Base-by-base conservation (phyloP, 1,284 basidiomycete genomes). In the Ganoderma lingzhi region DNA sequence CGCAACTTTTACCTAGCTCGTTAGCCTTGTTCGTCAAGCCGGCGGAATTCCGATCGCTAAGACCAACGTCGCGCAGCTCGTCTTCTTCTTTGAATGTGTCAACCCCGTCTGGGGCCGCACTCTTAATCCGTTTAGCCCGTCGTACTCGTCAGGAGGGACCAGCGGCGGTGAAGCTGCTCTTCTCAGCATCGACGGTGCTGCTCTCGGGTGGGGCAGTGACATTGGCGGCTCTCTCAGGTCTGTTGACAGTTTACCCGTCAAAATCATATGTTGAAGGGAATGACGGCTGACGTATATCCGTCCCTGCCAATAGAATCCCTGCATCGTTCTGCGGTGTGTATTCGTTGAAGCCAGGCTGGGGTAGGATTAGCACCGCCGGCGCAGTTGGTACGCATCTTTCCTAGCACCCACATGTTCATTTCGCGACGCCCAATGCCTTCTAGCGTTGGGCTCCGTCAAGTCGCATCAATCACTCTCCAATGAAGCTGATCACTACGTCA, bases 61-160 rank as follows among this genome's bases (percentile, higher is more conserved):
- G 79, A 93, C 91, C n/a, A 96, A 96, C 77, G 85, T 93, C 23
- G 87, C 90, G 2, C 92, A 96, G 80, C 95, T 94, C 0, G 89
- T 97, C 85, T 88, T 96, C 69, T 88, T 92, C 2, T 96, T 96
- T 75, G 96, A 97, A 80, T 95, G 94, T 77, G 81, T 80, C n/a
- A 97, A 97, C 77, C 93, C 94, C 2, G 80, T 96, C 6, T 97
- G 91, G 84, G 94, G 94, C 0, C 82, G 85, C 15, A 90, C 93
- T 0, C 82, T 82, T 41, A 95, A 96, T 76, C 95, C 95, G 0
- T 90, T 90, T 81, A 87, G 86, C 68, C 78, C 84, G 12, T 78
- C 82, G 1, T 90, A 91, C 75, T 92, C 91, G 0, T 87, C 85
- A 63, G 95, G 95, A 30, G 95, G 95, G 4, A 91, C 89, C 55